These are phyloP conservation scores for Cyclotella sp. DNA, from an alignment of 108 stramenopile genomes.

Conservation along the genomic window DNA sequence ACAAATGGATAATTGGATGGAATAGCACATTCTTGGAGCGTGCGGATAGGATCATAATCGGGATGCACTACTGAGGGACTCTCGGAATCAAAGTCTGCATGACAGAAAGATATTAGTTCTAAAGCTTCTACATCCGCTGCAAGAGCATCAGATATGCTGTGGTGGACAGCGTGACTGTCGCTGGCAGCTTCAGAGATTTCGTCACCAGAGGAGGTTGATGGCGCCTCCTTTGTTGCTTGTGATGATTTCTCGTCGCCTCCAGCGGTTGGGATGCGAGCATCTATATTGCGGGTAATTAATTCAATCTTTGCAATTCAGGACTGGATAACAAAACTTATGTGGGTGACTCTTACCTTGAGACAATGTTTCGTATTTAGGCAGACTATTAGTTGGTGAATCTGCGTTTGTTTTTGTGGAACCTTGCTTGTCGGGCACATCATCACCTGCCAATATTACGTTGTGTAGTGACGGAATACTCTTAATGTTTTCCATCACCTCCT, in stretches of 20 bases:
- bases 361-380: slow-evolving; percentile 6
- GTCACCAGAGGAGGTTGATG: too few species aligned
- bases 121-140: slow-evolving; percentile 37
- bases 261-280: background rate
- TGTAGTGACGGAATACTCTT: slow-evolving; percentile 10
- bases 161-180: background rate
- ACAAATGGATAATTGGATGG: slow-evolving; percentile 72
- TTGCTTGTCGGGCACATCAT: background rate
- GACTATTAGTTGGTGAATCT: background rate
- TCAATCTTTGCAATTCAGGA: background rate
- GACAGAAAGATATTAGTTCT: slow-evolving; percentile 39
- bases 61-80: background rate
- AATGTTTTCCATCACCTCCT: slow-evolving; percentile 2
- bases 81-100: slow-evolving; percentile 29
- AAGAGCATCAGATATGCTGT: slow-evolving; percentile 20
- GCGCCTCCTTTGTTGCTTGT: too few species aligned
- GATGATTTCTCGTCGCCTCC: too few species aligned
- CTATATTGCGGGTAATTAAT: background rate
- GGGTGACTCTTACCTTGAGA: background rate
- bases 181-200: slow-evolving; percentile 1
- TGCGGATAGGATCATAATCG: background rate
- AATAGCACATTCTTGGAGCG: slow-evolving; percentile 12
- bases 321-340: background rate
- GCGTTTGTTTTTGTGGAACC: background rate
- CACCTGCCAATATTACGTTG: slow-evolving; percentile 4